phyloP scores from a whole-genome alignment of 2,329 filamentous ascomycete species.

The Dothideomycetes sp. region DNA sequence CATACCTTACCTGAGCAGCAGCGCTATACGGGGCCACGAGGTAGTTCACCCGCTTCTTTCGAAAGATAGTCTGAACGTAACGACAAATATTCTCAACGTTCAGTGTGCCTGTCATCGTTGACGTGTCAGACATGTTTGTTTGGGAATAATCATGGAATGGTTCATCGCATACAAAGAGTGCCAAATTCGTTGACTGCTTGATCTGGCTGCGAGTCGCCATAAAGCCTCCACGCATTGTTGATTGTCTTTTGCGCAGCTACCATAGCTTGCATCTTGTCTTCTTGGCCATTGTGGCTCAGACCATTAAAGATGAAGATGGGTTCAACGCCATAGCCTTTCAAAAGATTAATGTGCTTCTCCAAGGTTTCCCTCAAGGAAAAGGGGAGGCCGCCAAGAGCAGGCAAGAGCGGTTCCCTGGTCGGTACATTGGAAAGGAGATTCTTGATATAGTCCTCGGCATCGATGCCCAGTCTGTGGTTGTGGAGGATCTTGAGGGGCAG shows the following conservation, averaged over 20 bases:
- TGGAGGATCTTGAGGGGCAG: conserved; percentile 60
- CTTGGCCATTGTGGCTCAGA: conserved; percentile 52
- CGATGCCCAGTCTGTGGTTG: conserved; percentile 67
- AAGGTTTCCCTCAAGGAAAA: conserved; percentile 66
- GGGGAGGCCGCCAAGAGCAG: conserved; percentile 80
- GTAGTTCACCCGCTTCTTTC: conserved; percentile 59
- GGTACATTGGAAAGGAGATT: conserved; percentile 60
- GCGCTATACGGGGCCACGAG: conserved; percentile 80
- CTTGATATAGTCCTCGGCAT: conserved; percentile 81
- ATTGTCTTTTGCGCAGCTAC: conserved; percentile 16
- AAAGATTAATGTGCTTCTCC: conserved; percentile 61
- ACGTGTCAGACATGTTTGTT: conserved; percentile 10
- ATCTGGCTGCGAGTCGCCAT: conserved; percentile 68
- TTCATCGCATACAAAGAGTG: conserved; percentile 27
- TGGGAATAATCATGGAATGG: background rate
- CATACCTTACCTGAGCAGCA: conserved; percentile 60
- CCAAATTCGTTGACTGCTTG: conserved; percentile 82
- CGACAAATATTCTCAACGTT: conserved; percentile 62
- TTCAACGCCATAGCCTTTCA: conserved; percentile 55
- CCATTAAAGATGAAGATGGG: conserved; percentile 90
- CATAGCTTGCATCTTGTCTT: conserved; percentile 7
- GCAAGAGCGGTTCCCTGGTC: conserved; percentile 75
- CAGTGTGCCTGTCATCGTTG: conserved; percentile 49
- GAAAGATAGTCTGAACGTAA: conserved; percentile 64
- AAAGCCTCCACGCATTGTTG: conserved; percentile 70